A percentile compares a stretch with the other conserved stretches of the same genome.
These are phyloP conservation scores for Acorus gramineus DNA, from an alignment of 106 monocot genomes.

Conservation along the genomic window DNA sequence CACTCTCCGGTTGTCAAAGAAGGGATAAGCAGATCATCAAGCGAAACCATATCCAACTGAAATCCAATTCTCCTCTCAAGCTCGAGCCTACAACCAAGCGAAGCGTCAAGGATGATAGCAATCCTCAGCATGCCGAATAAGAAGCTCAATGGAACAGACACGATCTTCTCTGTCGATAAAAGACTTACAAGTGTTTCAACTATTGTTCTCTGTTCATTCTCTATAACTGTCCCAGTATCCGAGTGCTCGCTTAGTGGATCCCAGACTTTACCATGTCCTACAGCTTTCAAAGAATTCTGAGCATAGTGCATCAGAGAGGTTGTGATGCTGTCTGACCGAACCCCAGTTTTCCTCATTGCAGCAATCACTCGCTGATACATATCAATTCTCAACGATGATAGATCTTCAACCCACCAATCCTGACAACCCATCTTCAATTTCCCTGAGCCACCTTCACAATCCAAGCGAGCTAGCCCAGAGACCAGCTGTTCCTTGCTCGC, in stretches of 20 bases:
- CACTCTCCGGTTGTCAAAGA: conserved; percentile 52
- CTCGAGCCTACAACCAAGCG: conserved; percentile 43
- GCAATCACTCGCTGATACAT: conserved; percentile 54
- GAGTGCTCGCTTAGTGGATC: not conserved
- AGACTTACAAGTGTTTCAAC: conserved; percentile 63
- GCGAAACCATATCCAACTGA: conserved; percentile 69
- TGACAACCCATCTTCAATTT: conserved; percentile 40
- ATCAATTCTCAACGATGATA: conserved; percentile 53
- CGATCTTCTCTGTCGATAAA: conserved; percentile 52
- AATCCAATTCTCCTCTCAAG: conserved; percentile 79
- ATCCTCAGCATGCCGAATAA: conserved; percentile 92
- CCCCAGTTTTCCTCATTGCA: conserved; percentile 73
- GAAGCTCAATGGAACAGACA: conserved; percentile 50
- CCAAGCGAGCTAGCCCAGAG: conserved; percentile 62
- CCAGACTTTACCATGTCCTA: conserved; percentile 33
- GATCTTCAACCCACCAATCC: conserved; percentile 87
- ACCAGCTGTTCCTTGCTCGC: conserved; percentile 79
- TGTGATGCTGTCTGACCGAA: conserved; percentile 65
- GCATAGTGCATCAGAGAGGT: conserved; percentile 72
- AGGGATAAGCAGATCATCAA: conserved; percentile 88
- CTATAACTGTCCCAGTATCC: conserved; percentile 19
- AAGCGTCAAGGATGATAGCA: conserved; percentile 56
- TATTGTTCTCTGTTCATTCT: conserved; percentile 47
- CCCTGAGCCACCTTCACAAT: conserved; percentile 32
- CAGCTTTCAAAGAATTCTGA: conserved; percentile 51